Evolutionary conservation across 116 monocot species (phyloP), one percentile per base, ranked within the genome.

Genomic region (Papilionanthe hybrid): DNA sequence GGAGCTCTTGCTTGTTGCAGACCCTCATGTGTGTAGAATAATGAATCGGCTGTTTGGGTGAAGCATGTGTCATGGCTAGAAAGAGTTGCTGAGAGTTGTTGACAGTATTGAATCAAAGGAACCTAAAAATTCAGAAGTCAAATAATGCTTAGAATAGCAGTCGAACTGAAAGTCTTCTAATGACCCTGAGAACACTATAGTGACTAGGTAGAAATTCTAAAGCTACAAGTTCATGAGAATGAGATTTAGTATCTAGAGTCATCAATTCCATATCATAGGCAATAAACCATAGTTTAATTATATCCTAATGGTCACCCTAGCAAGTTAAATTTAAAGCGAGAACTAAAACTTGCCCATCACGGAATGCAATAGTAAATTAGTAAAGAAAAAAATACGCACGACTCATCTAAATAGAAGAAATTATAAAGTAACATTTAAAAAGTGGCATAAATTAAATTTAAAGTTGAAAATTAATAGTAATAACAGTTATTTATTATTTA

Each of bases 11-110:
- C 94, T 83, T 98, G 97, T 68, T 94, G 97, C 82, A 98, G 79
- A 5, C 83, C 88, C 63, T 98, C 97, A 50, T 98, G 97, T 87
- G 90, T 91, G 81, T 80, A 98, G 80, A 92, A 98, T 28, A 98
- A 81, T 32, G 97, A 98, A 81, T 98, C 97, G 9, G 97, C 97
- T 75, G 97, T 92, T 84, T 98, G 97, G 17, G 91, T 94, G 78
- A 98, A 98, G 81, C 97, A 94, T 71, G 91, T 92, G 30, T 98
- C 97, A 85, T 98, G 97, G 82, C 94, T 98, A 58, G 97, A 98
- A 75, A 98, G 94, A 67, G 94, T 98, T 76, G 91, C 77, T 72
- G 87, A 82, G 81, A 98, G 91, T 77, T 98, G 97, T 85, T 90
- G 92, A 73, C 97, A 94, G 81, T 92, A 98, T 77, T 98, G 90